These are phyloP conservation scores for Dysphania ambrosioides DNA, from an alignment of 148 eudicot species.

Conservation along the genomic window DNA sequence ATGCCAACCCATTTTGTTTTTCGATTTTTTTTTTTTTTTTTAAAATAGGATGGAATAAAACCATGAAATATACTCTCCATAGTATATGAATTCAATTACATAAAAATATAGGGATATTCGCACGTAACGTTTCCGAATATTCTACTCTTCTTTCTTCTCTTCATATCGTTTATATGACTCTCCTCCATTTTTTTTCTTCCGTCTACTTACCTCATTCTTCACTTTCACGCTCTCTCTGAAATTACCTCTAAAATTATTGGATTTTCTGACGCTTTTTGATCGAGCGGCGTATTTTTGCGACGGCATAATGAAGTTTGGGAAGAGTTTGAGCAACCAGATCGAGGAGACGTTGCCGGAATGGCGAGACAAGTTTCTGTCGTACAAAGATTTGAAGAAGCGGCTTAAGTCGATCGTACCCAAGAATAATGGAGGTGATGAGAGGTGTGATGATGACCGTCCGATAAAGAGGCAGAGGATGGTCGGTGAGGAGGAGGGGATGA, in stretches of 20 bases:
- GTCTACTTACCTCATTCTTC: not conserved
- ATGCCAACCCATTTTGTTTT: no score
- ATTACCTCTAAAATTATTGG: no score
- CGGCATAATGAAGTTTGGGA: conserved; percentile 99
- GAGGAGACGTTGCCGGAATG: conserved; percentile 95
- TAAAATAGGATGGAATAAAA: conserved; percentile 31
- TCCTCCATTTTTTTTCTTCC: not conserved
- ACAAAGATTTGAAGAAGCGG: conserved; percentile 77
- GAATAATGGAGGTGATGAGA: conserved; percentile 10
- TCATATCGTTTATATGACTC: conserved; percentile 25
- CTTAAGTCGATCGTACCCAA: conserved; percentile 66
- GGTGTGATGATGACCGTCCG: conserved; percentile 39
- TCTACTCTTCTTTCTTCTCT: conserved; percentile 21
- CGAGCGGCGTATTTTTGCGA: no score
- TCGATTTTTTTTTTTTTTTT: not conserved
- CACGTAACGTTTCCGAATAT: conserved; percentile 43
- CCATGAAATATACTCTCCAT: conserved; percentile 36
- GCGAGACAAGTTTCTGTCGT: conserved; percentile 88
- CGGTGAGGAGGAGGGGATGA: conserved; percentile 40
- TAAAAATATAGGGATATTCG: conserved; percentile 50
- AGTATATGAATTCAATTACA: no score
- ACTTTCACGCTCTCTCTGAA: not conserved
- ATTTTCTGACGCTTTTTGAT: not conserved
- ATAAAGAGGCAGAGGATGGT: conserved; percentile 43
- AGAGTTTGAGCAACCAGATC: conserved; percentile 84